Evolutionary conservation across 2,329 filamentous ascomycete genomes (phyloP), one percentile per base, ranked within the genome.

Genomic region (Colletotrichum sp.): DNA sequence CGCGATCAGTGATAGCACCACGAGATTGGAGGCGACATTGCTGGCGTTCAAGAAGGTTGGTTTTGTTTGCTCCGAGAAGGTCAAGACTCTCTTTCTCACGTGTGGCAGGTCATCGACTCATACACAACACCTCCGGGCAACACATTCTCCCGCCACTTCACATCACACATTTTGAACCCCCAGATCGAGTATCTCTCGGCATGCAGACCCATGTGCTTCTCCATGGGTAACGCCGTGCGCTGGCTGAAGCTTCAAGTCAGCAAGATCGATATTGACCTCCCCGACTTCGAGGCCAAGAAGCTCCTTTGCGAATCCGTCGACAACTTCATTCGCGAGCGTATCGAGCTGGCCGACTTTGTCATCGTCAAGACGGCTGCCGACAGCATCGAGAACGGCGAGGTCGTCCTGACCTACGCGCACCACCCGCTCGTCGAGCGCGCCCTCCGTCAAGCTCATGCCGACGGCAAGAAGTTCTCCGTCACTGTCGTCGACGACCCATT

Each of bases 181-280:
- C 97, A 99, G 85, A 98, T 99, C 82, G 96, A 98, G 79, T 98
- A 98, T 82, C 91, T 99, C 77, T 95, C 95, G 76, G 95, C 95
- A 79, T 98, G 96, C 82, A 93, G 97, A n/a, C 96, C 97, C 39
- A 95, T 99, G 86, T 98, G 95, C 79, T 97, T 98, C 85, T 95
- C 95, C 77, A 98, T 99, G 93, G 97, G 97, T 77, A 99, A 99
- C 84, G 96, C 96, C 44, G 98, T 99, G 82, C 92, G 97, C 71
- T 96, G 96, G 90, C 90, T 99, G 66, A 99, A 99, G 88, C 92
- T 98, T 64, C 92, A 95, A 81, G 96, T 99, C 82, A 94, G 95
- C 81, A 95, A 95, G 80, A 93, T 98, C 75, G 96, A 98, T 81
- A 95, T 96, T 55, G 94, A 96, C 80, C 91, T 94, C 3, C 92